These are phyloP conservation scores for Polytrichum commune DNA, from an alignment of 225 moss, liverwort and hornwort genomes.

Conservation along the genomic window DNA sequence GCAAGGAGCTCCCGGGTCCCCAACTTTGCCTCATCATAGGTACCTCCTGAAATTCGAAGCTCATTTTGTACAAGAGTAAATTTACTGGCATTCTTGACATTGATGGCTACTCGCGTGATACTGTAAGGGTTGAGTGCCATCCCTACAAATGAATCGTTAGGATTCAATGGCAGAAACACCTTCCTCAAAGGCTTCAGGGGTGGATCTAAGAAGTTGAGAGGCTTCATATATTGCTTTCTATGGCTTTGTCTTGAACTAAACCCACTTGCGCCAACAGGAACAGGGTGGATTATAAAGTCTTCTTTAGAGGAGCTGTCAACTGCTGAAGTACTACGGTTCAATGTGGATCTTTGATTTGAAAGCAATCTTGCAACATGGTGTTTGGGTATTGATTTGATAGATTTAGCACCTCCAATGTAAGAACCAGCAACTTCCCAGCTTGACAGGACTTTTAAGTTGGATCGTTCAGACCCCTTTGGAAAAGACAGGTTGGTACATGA, in stretches of 20 bases:
- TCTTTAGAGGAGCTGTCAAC: neutral
- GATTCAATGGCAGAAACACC: conserved; percentile 50
- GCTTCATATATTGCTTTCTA: conserved; percentile 33
- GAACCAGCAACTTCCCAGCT: conserved; percentile 83
- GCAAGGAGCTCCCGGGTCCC: conserved; percentile 20
- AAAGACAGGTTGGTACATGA: conserved; percentile 2
- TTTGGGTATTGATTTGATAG: conserved; percentile 10
- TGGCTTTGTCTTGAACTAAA: conserved; percentile 70
- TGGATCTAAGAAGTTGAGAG: conserved; percentile 17
- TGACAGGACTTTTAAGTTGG: conserved; percentile 36
- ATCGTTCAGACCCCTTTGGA: neutral
- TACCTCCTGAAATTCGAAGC: conserved; percentile 41
- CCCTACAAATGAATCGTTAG: conserved; percentile 40
- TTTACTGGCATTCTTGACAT: conserved; percentile 8
- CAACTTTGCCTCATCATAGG: conserved; percentile 55
- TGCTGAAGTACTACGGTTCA: neutral
- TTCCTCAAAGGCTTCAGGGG: conserved; percentile 54
- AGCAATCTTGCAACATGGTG: conserved; percentile 7
- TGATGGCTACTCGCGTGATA: conserved; percentile 47
- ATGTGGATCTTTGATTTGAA: conserved; percentile 5
- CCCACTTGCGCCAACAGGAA: conserved; percentile 60
- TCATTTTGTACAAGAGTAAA: conserved; percentile 45
- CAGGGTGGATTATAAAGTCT: conserved; percentile 22
- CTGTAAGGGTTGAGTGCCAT: conserved; percentile 68
- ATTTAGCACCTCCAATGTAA: conserved; percentile 49